Evolutionary conservation across 1,284 basidiomycete genomes (phyloP).

Genomic region (Ceratobasidium sp.): DNA sequence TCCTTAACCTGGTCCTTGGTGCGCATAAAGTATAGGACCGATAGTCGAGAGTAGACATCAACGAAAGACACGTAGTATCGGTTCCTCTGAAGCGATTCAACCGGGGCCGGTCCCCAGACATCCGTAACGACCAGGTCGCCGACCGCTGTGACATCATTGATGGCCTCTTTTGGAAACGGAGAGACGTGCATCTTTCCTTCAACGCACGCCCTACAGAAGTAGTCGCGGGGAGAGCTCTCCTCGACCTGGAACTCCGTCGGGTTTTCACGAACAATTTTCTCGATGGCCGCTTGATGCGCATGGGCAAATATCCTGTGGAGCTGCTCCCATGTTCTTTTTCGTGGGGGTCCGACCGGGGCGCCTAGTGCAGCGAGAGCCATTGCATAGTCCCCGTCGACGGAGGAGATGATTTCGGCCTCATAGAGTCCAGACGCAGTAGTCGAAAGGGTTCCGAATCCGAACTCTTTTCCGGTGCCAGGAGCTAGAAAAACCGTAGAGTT

Average conservation of each 20-base stretch:
- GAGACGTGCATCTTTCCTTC: conserved; percentile 24
- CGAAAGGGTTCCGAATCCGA: too few relatives aligned
- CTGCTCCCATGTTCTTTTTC: not conserved
- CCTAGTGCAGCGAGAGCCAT: too few relatives aligned
- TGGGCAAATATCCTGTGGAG: not conserved
- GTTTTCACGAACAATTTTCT: not conserved
- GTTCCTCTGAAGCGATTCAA: conserved; percentile 48
- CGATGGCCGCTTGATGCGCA: not conserved
- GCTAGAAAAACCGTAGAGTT: too few relatives aligned
- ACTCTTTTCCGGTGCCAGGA: too few relatives aligned
- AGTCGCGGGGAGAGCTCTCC: not conserved
- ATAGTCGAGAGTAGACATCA: conserved; percentile 48
- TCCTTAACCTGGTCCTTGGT: conserved; percentile 48
- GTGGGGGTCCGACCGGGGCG: too few relatives aligned
- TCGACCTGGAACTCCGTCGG: not conserved
- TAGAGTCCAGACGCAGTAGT: too few relatives aligned
- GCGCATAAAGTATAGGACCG: conserved; percentile 37
- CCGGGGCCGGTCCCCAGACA: conserved; percentile 52
- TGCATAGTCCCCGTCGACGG: too few relatives aligned
- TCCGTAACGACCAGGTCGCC: conserved; percentile 52
- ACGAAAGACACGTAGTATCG: conserved; percentile 52
- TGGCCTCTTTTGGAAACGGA: conserved; percentile 3
- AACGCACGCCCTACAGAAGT: not conserved
- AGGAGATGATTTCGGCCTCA: too few relatives aligned
- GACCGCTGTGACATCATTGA: conserved; percentile 40